These are phyloP conservation scores for Mycena alexandri DNA, from an alignment of 768 basidiomycete species.

Conservation along the genomic window DNA sequence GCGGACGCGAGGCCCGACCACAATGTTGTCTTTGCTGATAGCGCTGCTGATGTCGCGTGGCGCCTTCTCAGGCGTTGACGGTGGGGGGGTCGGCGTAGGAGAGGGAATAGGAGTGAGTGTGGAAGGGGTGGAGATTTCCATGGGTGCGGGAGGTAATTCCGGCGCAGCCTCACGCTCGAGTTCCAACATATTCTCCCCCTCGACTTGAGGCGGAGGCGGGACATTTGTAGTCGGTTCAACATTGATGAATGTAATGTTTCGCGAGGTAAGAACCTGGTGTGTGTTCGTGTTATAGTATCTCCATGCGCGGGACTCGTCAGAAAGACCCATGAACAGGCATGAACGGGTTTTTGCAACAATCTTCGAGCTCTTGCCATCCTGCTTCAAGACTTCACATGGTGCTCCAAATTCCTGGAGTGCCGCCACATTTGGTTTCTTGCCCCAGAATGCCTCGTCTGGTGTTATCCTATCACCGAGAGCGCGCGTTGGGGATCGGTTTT, in stretches of 20 bases:
- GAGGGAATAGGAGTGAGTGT: conserved; percentile 1
- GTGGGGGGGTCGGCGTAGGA: not conserved
- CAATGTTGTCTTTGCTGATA: not conserved
- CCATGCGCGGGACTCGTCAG: conserved; percentile 30
- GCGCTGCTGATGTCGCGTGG: not conserved
- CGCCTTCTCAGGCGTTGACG: not conserved
- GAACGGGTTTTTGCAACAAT: not conserved
- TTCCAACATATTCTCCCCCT: conserved; percentile 15
- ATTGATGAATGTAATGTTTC: not conserved
- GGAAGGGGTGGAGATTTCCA: not conserved
- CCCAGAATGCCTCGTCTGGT: conserved; percentile 37
- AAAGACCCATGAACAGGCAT: conserved; percentile 29
- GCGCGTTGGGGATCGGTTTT: conserved; percentile 36
- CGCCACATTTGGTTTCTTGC: conserved; percentile 39
- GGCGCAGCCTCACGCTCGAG: not conserved
- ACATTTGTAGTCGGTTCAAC: not conserved
- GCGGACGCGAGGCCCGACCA: not conserved
- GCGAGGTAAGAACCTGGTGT: not conserved
- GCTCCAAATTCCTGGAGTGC: conserved; percentile 43
- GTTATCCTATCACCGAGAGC: conserved; percentile 22
- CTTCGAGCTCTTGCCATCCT: conserved; percentile 9
- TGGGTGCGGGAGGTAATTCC: not conserved
- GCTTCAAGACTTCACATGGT: conserved; percentile 6
- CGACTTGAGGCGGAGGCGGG: conserved; percentile 8
- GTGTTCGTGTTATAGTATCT: conserved; percentile 16